Conservation (phyloP, 2,329 filamentous ascomycete genomes). For the Fusarium neocosmosporiellum region DNA sequence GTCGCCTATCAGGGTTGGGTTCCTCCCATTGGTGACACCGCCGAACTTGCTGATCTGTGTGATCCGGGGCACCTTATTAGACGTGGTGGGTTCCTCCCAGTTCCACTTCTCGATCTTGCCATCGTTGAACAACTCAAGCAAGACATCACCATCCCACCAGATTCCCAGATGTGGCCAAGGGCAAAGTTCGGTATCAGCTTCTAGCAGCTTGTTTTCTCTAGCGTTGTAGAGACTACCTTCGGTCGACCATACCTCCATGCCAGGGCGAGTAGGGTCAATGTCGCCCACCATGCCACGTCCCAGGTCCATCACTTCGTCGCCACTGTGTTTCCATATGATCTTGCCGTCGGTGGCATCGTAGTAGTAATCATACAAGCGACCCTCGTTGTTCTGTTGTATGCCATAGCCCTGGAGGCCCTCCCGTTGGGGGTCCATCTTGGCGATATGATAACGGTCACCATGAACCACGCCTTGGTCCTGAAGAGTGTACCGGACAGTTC, state of each 20-base stretch:
- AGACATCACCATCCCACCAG: conserved; percentile 28
- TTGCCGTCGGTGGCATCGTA: conserved; percentile 31
- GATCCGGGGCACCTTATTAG: conserved; percentile 5
- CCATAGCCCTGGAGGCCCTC: conserved; percentile 34
- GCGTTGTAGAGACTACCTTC: conserved; percentile 33
- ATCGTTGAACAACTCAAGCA: conserved; percentile 39
- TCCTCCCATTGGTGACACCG: not conserved
- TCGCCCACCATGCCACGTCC: conserved; percentile 36
- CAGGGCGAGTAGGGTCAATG: conserved; percentile 30
- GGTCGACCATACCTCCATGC: conserved; percentile 40
- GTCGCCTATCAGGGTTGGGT: conserved; percentile 34
- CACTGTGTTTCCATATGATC: conserved; percentile 34
- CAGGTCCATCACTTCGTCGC: conserved; percentile 7
- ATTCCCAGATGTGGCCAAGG: conserved; percentile 31
- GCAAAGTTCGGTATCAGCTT: not conserved
- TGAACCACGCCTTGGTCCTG: conserved; percentile 30
- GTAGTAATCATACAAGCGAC: conserved; percentile 35
- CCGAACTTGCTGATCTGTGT: conserved; percentile 3
- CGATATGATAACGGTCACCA: conserved; percentile 38
- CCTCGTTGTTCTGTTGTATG: conserved; percentile 35
- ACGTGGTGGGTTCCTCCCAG: not conserved
- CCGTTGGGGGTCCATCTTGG: conserved; percentile 38
- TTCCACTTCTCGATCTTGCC: conserved; percentile 40
- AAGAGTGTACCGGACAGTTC: conserved; percentile 29
- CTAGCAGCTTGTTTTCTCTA: conserved; percentile 13